phyloP scores from a whole-genome alignment of 176 grass and related monocot genomes.

The Tillandsia leiboldiana region DNA sequence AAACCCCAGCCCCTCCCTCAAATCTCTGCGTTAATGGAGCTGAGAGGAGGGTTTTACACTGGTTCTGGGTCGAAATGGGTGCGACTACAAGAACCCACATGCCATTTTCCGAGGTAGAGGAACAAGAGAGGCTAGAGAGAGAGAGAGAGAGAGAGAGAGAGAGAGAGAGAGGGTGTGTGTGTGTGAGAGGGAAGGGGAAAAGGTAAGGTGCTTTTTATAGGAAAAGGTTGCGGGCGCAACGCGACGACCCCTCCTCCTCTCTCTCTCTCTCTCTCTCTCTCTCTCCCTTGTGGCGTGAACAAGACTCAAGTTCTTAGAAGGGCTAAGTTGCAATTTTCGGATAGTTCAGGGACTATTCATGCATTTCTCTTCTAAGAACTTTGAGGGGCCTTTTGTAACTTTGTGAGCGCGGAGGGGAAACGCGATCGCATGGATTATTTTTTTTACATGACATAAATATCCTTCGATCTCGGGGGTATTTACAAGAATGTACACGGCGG shows the following conservation, averaged over 20 bases:
- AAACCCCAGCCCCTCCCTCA: too few relatives aligned
- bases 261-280: neutral
- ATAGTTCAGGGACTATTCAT: too few relatives aligned
- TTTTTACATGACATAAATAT: too few relatives aligned
- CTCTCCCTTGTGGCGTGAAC: conserved; percentile 16
- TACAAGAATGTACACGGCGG: too few relatives aligned
- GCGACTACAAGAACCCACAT: neutral
- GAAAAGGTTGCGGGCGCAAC: conserved; percentile 25
- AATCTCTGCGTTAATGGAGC: too few relatives aligned
- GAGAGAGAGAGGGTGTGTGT: neutral
- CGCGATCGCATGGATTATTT: too few relatives aligned
- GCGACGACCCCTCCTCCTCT: neutral
- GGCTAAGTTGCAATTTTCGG: too few relatives aligned
- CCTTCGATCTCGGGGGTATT: too few relatives aligned
- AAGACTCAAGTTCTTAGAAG: conserved; percentile 12
- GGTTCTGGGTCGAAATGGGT: neutral
- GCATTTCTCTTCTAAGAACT: too few relatives aligned
- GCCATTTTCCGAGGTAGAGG: neutral
- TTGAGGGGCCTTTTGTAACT: too few relatives aligned
- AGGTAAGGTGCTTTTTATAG: conserved; percentile 9
- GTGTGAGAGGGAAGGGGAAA: neutral
- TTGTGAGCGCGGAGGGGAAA: too few relatives aligned
- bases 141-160: conserved; percentile 3
- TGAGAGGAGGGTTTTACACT: too few relatives aligned
- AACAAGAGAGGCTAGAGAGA: neutral